phyloP scores from a whole-genome alignment of 1,284 basidiomycete species.

The Sanguinoderma infundibulare region DNA sequence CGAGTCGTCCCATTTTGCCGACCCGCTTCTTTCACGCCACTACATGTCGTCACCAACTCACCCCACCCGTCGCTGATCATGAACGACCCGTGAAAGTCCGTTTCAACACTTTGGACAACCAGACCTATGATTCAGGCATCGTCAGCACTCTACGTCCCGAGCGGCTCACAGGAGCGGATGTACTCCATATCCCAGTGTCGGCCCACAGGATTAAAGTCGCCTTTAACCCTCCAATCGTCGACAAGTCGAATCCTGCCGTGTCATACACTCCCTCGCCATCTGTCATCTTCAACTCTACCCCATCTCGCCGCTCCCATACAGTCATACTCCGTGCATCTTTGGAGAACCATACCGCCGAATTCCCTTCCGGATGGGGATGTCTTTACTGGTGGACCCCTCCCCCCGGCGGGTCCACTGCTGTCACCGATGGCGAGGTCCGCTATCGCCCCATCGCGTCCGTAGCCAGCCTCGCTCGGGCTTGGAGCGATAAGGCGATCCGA shows the following conservation, averaged over 20 bases:
- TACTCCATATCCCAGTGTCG: not conserved
- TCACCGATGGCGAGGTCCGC: not conserved
- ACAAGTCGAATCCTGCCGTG: not conserved
- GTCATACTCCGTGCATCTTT: not conserved
- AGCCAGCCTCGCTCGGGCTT: not conserved
- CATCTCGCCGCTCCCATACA: not conserved
- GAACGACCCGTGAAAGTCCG: not conserved
- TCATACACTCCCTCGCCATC: not conserved
- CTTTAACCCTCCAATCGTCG: not conserved
- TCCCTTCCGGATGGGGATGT: not conserved
- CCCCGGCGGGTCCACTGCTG: not conserved
- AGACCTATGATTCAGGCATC: not conserved
- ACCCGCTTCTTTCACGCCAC: not conserved
- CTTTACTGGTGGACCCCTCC: not conserved
- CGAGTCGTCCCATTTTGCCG: not conserved
- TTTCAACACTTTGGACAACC: not conserved
- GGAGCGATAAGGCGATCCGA: not conserved
- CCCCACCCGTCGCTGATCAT: not conserved
- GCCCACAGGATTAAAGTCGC: not conserved
- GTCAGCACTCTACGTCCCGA: not conserved
- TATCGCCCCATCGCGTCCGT: not conserved
- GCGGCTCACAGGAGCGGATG: not conserved
- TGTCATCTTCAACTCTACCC: not conserved
- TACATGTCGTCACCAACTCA: not conserved
- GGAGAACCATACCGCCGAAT: not conserved